A percentile compares a stretch with the other conserved stretches of the same genome.
Conservation (phyloP, 768 basidiomycete genomes). For the Termitomyces sp. region DNA sequence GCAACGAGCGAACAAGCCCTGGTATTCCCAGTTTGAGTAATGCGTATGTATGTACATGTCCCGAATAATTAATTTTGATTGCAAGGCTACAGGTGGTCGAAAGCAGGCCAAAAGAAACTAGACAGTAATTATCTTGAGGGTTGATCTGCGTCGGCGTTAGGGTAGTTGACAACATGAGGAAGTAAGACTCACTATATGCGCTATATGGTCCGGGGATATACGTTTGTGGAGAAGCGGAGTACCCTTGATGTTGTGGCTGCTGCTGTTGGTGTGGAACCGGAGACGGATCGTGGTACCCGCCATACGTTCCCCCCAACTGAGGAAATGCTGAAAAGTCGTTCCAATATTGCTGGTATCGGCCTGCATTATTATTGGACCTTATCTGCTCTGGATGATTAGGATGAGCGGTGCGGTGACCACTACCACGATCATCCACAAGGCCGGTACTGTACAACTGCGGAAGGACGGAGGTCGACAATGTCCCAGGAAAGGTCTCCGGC, state of each 20-base stretch:
- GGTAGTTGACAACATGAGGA: neutral
- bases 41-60: conserved; percentile 2
- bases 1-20: neutral
- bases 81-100: conserved; percentile 6
- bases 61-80: neutral
- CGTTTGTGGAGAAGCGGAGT: conserved; percentile 13
- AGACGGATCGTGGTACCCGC: conserved; percentile 16
- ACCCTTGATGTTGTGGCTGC: conserved; percentile 9
- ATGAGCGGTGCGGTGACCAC: neutral
- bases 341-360: conserved; percentile 50
- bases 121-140: conserved; percentile 7
- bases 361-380: conserved; percentile 14
- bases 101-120: conserved; percentile 3
- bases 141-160: conserved; percentile 1
- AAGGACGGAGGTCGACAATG: conserved; percentile 66
- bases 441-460: conserved; percentile 76
- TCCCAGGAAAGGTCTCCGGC: conserved; percentile 28
- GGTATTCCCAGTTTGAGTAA: conserved; percentile 1
- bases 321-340: conserved; percentile 49
- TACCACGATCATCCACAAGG: conserved; percentile 43
- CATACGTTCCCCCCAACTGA: conserved; percentile 41
- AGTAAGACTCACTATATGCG: conserved; percentile 19
- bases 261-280: conserved; percentile 9
- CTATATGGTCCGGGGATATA: conserved; percentile 23
- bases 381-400: conserved; percentile 7